These are phyloP conservation scores for Aspergillus conjunctus DNA, from an alignment of 495 filamentous ascomycete genomes.

Conservation along the genomic window DNA sequence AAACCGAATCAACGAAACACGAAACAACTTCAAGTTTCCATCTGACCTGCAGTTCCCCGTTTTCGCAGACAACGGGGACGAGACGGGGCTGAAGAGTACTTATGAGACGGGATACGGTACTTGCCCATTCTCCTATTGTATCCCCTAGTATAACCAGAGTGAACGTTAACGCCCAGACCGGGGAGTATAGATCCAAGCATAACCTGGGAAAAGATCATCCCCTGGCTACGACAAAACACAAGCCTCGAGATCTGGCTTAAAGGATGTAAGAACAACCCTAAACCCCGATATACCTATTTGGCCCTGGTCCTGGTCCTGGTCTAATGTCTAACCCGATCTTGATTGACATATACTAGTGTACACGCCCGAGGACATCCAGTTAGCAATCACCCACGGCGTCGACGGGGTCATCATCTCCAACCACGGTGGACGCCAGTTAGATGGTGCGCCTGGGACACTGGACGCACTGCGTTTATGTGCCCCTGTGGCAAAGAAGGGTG, in stretches of 20 bases:
- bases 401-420: constrained; percentile 24
- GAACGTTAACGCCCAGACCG: background rate
- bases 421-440: constrained; percentile 25
- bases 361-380: constrained; percentile 41
- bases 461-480: constrained; percentile 37
- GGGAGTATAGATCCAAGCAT: constrained; percentile 64
- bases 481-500: constrained; percentile 14
- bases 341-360: constrained; percentile 2
- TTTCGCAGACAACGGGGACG: constrained; percentile 1
- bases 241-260: constrained; percentile 91
- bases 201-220: constrained; percentile 76
- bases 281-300: too few species aligned
- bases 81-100: constrained; percentile 10
- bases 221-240: constrained; percentile 83
- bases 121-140: background rate
- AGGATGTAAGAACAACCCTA: constrained; percentile 63
- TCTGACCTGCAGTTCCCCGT: constrained; percentile 21
- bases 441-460: constrained; percentile 32
- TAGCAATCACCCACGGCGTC: constrained; percentile 32
- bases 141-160: background rate
- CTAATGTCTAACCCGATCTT: too few species aligned
- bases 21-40: constrained; percentile 46
- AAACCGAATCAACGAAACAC: constrained; percentile 47
- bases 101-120: constrained; percentile 12
- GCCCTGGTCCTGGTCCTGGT: too few species aligned